These are phyloP conservation scores for Sugiyamaella paludigena DNA, from an alignment of 1,139 yeast species.

Conservation along the genomic window DNA sequence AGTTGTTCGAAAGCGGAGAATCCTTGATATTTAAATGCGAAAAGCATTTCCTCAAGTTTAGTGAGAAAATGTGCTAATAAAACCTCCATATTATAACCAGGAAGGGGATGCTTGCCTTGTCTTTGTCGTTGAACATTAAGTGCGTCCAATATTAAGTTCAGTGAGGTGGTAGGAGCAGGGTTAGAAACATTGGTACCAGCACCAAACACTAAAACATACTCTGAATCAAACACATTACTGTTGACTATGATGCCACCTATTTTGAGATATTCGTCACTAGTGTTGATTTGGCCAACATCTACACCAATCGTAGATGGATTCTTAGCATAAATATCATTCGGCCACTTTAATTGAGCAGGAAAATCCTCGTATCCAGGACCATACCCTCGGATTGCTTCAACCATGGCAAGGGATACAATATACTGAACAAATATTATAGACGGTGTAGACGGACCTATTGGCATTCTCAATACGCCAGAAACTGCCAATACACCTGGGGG, in stretches of 20 bases:
- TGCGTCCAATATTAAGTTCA: slow-evolving; percentile 63
- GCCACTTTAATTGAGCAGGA: slow-evolving; percentile 92
- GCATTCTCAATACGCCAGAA: slow-evolving; percentile 66
- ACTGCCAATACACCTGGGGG: slow-evolving; percentile 90
- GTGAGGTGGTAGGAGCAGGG: slow-evolving; percentile 88
- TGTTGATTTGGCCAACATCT: slow-evolving; percentile 30
- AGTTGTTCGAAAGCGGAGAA: slow-evolving; percentile 64
- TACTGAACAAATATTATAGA: slow-evolving; percentile 80
- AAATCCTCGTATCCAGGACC: slow-evolving; percentile 67
- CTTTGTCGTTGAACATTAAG: slow-evolving; percentile 49
- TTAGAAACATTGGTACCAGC: slow-evolving; percentile 84
- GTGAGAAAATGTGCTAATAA: slow-evolving; percentile 69
- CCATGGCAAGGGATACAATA: slow-evolving; percentile 75
- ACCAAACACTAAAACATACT: slow-evolving; percentile 68
- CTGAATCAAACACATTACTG: slow-evolving; percentile 58
- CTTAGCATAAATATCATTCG: slow-evolving; percentile 82
- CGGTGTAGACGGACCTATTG: slow-evolving; percentile 34
- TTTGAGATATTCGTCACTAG: slow-evolving; percentile 61
- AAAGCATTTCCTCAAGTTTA: slow-evolving; percentile 60
- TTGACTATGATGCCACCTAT: slow-evolving; percentile 84
- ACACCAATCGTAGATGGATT: slow-evolving; percentile 46
- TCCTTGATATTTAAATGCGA: slow-evolving; percentile 61
- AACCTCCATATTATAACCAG: slow-evolving; percentile 53
- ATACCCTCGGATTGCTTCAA: slow-evolving; percentile 70
- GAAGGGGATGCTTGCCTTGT: slow-evolving; percentile 46